These are phyloP conservation scores for Rhodamnia rubescens DNA, from an alignment of 345 rosid species.

Conservation along the genomic window DNA sequence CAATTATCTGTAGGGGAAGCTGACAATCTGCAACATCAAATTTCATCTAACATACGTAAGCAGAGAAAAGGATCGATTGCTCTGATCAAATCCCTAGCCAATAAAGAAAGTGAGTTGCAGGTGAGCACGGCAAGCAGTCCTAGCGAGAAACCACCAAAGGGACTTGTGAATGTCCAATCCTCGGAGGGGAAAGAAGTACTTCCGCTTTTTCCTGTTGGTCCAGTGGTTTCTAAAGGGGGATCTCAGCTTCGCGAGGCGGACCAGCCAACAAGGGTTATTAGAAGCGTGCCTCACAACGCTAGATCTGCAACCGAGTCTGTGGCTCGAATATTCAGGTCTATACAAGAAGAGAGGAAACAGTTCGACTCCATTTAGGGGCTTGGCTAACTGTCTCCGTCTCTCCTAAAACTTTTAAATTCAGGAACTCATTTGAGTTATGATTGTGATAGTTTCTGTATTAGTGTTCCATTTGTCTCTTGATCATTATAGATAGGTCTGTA, in stretches of 20 bases:
- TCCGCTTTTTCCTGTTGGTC: constrained; percentile 7
- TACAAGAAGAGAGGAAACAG: constrained; percentile 76
- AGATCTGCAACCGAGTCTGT: constrained; percentile 76
- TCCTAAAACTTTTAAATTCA: background rate
- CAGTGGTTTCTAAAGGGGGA: constrained; percentile 1
- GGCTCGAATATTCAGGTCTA: constrained; percentile 76
- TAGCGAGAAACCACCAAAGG: constrained; percentile 9
- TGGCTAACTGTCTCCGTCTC: background rate
- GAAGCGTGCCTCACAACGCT: constrained; percentile 74
- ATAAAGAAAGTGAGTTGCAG: constrained; percentile 27
- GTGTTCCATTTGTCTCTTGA: background rate
- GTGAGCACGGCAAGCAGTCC: constrained; percentile 50
- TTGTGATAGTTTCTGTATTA: background rate
- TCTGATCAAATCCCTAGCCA: constrained; percentile 17
- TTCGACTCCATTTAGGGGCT: constrained; percentile 17
- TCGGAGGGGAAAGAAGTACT: constrained; percentile 19
- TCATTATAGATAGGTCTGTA: background rate
- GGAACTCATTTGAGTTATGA: background rate
- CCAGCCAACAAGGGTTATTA: constrained; percentile 48
- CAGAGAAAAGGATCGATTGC: constrained; percentile 19
- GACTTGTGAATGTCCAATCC: constrained; percentile 3
- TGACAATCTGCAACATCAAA: constrained; percentile 25
- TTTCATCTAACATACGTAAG: constrained; percentile 17
- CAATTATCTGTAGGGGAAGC: constrained; percentile 25
- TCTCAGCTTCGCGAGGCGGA: constrained; percentile 11